These are phyloP conservation scores for Tylopilus rubrobrunneus DNA, from an alignment of 768 basidiomycete species.

Conservation along the genomic window DNA sequence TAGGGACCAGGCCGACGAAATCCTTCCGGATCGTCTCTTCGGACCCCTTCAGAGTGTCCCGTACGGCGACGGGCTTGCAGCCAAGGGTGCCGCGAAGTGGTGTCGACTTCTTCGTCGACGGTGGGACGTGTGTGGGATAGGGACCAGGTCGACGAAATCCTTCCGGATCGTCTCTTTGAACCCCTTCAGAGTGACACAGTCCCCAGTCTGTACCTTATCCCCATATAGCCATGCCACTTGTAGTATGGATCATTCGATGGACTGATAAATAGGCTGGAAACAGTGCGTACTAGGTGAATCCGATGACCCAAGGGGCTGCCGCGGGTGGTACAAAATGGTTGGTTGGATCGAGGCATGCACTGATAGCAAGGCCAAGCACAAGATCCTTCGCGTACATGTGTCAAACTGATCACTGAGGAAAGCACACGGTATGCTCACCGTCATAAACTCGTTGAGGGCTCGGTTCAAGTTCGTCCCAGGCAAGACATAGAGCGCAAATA, in stretches of 20 bases:
- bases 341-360: constrained; percentile 42
- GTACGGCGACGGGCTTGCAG: too few relatives aligned
- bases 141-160: too few relatives aligned
- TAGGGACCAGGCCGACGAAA: too few relatives aligned
- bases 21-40: too few relatives aligned
- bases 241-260: background rate
- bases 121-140: too few relatives aligned
- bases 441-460: constrained; percentile 39
- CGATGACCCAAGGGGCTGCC: constrained; percentile 48
- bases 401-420: background rate
- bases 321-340: constrained; percentile 55
- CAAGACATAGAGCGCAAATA: constrained; percentile 36
- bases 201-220: constrained; percentile 33
- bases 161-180: too few relatives aligned
- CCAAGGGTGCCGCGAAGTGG: too few relatives aligned
- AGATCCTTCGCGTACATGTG: constrained; percentile 9
- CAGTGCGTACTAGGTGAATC: constrained; percentile 52
- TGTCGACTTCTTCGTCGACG: too few relatives aligned
- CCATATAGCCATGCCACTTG: constrained; percentile 58
- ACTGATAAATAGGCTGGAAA: background rate
- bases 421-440: constrained; percentile 19
- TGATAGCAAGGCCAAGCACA: constrained; percentile 20
- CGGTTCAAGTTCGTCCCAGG: constrained; percentile 30
- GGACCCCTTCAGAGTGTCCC: too few relatives aligned
- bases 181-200: too few relatives aligned